A percentile compares a stretch with the other conserved stretches of the same genome.
Conservation (phyloP, 805 yeast species). For the Ogataea degrootiae region DNA sequence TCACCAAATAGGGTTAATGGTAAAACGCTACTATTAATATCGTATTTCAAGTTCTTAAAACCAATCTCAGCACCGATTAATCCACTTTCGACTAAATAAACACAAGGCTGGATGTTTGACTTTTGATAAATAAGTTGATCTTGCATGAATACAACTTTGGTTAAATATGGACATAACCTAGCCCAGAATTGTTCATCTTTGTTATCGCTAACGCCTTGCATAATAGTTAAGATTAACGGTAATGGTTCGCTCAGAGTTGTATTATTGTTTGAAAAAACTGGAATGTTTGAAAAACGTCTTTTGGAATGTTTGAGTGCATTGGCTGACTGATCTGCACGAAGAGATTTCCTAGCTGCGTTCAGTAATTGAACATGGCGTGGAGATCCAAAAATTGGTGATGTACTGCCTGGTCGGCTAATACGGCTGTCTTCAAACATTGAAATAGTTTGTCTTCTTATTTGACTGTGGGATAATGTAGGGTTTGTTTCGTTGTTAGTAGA, state of each 20-base stretch:
- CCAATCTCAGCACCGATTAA: slow-evolving; percentile 42
- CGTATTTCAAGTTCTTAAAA: slow-evolving; percentile 33
- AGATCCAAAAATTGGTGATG: slow-evolving; percentile 34
- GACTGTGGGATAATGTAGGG: background rate
- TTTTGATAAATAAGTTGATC: slow-evolving; percentile 45
- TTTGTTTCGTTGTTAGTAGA: background rate
- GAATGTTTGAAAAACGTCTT: slow-evolving; percentile 6
- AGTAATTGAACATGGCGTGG: slow-evolving; percentile 50
- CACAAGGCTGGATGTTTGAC: slow-evolving; percentile 40
- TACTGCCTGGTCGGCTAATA: background rate
- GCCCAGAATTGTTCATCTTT: slow-evolving; percentile 58
- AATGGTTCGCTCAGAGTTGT: slow-evolving; percentile 38
- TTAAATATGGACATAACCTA: slow-evolving; percentile 52
- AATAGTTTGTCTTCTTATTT: slow-evolving; percentile 14
- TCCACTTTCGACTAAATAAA: slow-evolving; percentile 52
- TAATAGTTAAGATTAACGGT: slow-evolving; percentile 58
- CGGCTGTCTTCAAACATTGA: slow-evolving; percentile 11
- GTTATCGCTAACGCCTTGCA: slow-evolving; percentile 51
- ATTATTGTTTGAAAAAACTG: background rate
- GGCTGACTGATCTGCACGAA: slow-evolving; percentile 28
- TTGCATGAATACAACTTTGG: slow-evolving; percentile 23
- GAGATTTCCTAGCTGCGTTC: slow-evolving; percentile 45
- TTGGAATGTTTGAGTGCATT: slow-evolving; percentile 24
- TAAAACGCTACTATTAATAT: slow-evolving; percentile 38
- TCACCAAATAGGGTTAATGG: slow-evolving; percentile 79